phyloP scores from a whole-genome alignment of 2,329 filamentous ascomycete genomes.

The Scedosporium apiospermum region DNA sequence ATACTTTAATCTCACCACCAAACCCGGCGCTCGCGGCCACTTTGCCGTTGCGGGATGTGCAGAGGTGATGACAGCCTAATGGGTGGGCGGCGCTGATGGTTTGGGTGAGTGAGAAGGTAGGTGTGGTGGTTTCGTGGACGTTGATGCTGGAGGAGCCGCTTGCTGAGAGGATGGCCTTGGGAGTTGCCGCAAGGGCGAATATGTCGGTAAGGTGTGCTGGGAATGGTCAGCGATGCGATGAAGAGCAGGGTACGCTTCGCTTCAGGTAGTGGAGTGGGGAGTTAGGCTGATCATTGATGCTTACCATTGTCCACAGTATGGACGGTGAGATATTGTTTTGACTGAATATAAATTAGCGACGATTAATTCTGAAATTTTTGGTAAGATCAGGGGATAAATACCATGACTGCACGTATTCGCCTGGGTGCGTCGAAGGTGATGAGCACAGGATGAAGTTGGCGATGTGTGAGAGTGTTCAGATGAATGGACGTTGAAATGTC shows the following conservation, averaged over 20 bases:
- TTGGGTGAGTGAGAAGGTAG: conserved; percentile 69
- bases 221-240: conserved; percentile 9
- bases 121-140: conserved; percentile 63
- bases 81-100: conserved; percentile 72
- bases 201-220: conserved; percentile 76
- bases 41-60: conserved; percentile 57
- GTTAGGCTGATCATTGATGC: conserved; percentile 13
- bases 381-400: neutral
- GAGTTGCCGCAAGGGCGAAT: conserved; percentile 71
- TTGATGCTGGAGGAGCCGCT: conserved; percentile 78
- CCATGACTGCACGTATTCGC: neutral
- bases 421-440: neutral
- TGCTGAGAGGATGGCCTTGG: conserved; percentile 65
- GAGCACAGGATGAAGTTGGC: neutral
- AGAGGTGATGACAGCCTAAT: conserved; percentile 85
- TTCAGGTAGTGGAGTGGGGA: neutral
- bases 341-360: conserved; percentile 41
- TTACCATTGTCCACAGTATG: conserved; percentile 82
- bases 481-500: neutral
- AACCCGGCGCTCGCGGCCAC: conserved; percentile 80
- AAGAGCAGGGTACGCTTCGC: neutral
- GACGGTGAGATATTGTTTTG: conserved; percentile 94
- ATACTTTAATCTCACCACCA: conserved; percentile 78
- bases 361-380: neutral
- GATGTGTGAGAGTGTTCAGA: neutral